phyloP scores from a whole-genome alignment of 192 early-diverging fungal species.

The Geosiphon pyriformis region DNA sequence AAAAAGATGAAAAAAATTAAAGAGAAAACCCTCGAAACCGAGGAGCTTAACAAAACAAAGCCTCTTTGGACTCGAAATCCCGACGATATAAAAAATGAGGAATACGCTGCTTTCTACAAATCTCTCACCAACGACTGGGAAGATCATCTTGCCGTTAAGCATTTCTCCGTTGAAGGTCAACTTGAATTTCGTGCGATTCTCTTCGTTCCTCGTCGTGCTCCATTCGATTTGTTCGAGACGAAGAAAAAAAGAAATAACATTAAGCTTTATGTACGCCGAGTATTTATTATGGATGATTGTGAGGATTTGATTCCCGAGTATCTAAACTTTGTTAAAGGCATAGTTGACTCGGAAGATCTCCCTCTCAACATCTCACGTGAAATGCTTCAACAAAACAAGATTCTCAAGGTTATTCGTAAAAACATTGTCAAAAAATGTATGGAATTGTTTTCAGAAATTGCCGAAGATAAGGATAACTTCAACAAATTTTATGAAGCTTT shows the following conservation, averaged over 20 bases:
- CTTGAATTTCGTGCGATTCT: slow-evolving; percentile 99
- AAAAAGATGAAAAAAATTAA: slow-evolving; percentile 21
- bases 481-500: slow-evolving; percentile 99
- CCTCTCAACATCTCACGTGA: slow-evolving; percentile 99
- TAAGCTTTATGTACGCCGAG: slow-evolving; percentile 99
- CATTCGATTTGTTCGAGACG: slow-evolving; percentile 96
- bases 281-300: slow-evolving; percentile 99
- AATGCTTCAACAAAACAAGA: slow-evolving; percentile 99
- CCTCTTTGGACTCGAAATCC: slow-evolving; percentile 99
- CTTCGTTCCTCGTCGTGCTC: slow-evolving; percentile 93
- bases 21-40: slow-evolving; percentile 6
- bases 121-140: slow-evolving; percentile 98
- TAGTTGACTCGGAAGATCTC: slow-evolving; percentile 99
- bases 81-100: slow-evolving; percentile 91
- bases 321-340: slow-evolving; percentile 99
- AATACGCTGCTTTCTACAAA: slow-evolving; percentile 99
- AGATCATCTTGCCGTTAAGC: slow-evolving; percentile 95
- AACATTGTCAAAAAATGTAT: slow-evolving; percentile 99
- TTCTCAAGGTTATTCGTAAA: slow-evolving; percentile 99
- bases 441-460: slow-evolving; percentile 96
- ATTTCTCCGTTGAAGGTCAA: slow-evolving; percentile 99
- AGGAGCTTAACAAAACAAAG: slow-evolving; percentile 99
- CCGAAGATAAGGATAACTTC: slow-evolving; percentile 99
- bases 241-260: slow-evolving; percentile 99
- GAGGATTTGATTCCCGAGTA: slow-evolving; percentile 99